A percentile compares a stretch with the other conserved stretches of the same genome.
phyloP scores from a whole-genome alignment of 108 stramenopile genomes.

The Schizochytrium sp. region DNA sequence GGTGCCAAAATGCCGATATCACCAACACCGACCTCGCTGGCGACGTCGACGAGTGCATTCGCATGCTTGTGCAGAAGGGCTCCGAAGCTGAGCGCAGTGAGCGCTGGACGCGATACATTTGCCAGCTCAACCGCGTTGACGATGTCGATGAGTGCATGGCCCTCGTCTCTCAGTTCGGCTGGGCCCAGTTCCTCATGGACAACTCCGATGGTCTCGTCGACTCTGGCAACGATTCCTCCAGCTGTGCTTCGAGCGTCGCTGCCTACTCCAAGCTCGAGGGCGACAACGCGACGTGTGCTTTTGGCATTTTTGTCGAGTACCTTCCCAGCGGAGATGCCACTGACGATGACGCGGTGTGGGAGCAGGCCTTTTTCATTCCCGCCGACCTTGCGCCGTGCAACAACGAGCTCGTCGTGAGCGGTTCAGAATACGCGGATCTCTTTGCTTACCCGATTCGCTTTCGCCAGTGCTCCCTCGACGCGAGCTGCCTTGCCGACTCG shows the following conservation, averaged over 20 bases:
- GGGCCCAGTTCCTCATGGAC: neutral
- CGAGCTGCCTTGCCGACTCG: neutral
- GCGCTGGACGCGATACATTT: neutral
- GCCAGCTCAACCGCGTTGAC: neutral
- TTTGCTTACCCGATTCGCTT: neutral
- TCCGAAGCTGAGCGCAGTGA: neutral
- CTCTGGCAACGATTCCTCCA: neutral
- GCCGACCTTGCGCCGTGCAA: neutral
- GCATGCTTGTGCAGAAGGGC: neutral
- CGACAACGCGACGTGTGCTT: neutral
- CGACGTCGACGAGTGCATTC: neutral
- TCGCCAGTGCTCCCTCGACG: neutral
- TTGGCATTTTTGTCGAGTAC: neutral
- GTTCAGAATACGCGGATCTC: neutral
- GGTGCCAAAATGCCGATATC: neutral
- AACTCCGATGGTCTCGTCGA: neutral
- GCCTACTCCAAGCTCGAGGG: neutral
- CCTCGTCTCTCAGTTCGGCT: neutral
- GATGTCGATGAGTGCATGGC: neutral
- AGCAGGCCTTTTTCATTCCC: neutral
- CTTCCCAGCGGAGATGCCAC: too few species aligned
- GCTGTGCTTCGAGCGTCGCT: neutral
- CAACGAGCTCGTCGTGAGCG: neutral
- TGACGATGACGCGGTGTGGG: neutral
- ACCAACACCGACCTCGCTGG: neutral